Conservation (phyloP, 1,284 basidiomycete species). For the Cryptococcus neoformans region DNA sequence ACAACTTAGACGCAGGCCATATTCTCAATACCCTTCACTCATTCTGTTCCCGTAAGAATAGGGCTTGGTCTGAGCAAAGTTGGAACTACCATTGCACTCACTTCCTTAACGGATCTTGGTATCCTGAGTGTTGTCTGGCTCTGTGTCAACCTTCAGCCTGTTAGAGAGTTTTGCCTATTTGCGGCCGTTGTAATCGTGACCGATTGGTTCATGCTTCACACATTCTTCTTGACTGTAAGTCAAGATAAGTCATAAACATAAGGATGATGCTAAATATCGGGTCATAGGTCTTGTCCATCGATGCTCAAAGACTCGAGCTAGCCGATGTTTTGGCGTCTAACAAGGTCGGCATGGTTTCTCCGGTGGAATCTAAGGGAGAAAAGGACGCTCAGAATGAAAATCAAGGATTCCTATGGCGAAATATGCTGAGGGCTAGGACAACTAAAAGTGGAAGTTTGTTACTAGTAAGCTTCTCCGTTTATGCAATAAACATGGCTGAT, state of each 20-base stretch:
- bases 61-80: slow-evolving; percentile 82
- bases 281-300: slow-evolving; percentile 52
- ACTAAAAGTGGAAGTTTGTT: slow-evolving; percentile 75
- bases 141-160: slow-evolving; percentile 68
- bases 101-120: slow-evolving; percentile 81
- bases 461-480: slow-evolving; percentile 56
- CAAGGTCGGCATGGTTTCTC: slow-evolving; percentile 5
- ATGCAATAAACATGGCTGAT: neutral
- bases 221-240: slow-evolving; percentile 55
- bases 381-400: slow-evolving; percentile 2
- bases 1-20: slow-evolving; percentile 75
- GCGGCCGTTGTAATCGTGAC: slow-evolving; percentile 91
- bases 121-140: slow-evolving; percentile 76
- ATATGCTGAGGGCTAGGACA: slow-evolving; percentile 65
- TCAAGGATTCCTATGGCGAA: slow-evolving; percentile 26
- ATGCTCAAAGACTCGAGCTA: slow-evolving; percentile 55
- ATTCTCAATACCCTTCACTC: slow-evolving; percentile 78
- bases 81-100: slow-evolving; percentile 86
- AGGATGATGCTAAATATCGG: neutral
- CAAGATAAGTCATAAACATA: neutral
- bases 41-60: slow-evolving; percentile 89
- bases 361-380: slow-evolving; percentile 5
- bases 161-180: slow-evolving; percentile 90
- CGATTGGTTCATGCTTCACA: slow-evolving; percentile 73
- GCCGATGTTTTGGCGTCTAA: slow-evolving; percentile 41